These are phyloP conservation scores for Caryopteris hybrid DNA, from an alignment of 305 asterid genomes.

Conservation along the genomic window DNA sequence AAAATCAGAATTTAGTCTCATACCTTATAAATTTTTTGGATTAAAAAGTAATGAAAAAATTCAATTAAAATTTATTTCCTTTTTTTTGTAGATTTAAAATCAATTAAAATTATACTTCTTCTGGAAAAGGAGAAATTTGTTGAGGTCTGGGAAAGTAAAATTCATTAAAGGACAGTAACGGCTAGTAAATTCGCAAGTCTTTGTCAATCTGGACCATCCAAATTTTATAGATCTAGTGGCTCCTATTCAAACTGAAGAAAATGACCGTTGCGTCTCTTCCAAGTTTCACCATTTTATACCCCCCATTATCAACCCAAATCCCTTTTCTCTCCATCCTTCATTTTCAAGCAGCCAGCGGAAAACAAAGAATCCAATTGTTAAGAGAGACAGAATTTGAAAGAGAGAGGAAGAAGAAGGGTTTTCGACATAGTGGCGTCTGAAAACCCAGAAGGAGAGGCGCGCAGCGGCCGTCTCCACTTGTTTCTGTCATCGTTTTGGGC, in stretches of 20 bases:
- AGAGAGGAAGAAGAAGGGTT: neutral
- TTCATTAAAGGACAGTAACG: slow-evolving; percentile 29
- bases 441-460: slow-evolving; percentile 50
- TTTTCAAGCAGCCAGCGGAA: neutral
- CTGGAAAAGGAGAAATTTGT: neutral
- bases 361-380: neutral
- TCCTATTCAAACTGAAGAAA: slow-evolving; percentile 20
- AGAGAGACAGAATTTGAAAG: slow-evolving; percentile 10
- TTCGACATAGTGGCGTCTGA: slow-evolving; percentile 61
- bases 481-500: slow-evolving; percentile 58
- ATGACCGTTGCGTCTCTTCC: slow-evolving; percentile 56
- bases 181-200: slow-evolving; percentile 30
- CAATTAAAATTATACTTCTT: neutral
- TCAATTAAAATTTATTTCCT: too few species aligned
- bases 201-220: slow-evolving; percentile 25
- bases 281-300: too few species aligned
- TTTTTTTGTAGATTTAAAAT: too few species aligned
- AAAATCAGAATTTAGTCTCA: too few species aligned
- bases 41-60: too few species aligned
- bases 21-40: too few species aligned
- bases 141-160: neutral
- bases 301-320: neutral
- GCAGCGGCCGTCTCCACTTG: slow-evolving; percentile 67
- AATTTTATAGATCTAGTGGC: slow-evolving; percentile 33
- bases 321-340: neutral